phyloP scores from a whole-genome alignment of 164 flowering plant genomes.

The Magnolia kwangsiensis region DNA sequence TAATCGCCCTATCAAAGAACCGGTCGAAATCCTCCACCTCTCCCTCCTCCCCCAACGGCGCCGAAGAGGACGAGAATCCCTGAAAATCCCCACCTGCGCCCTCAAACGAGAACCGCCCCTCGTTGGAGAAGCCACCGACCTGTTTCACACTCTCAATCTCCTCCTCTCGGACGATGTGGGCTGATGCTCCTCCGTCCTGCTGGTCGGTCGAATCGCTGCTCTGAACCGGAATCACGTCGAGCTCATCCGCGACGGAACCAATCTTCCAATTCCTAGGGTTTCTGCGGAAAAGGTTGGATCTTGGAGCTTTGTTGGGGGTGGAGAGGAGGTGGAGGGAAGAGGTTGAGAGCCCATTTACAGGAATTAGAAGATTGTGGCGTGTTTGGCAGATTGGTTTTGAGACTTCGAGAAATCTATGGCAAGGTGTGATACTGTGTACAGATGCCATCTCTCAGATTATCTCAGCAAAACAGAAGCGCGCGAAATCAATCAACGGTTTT shows the following conservation, averaged over 20 bases:
- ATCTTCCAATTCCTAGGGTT: conserved; percentile 15
- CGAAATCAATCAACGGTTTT: too few relatives aligned
- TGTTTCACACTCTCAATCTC: conserved; percentile 22
- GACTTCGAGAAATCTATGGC: conserved; percentile 33
- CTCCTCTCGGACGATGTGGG: conserved; percentile 31
- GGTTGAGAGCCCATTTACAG: conserved; percentile 20
- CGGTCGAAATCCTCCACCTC: conserved; percentile 35
- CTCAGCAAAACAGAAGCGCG: not conserved
- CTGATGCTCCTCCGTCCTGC: conserved; percentile 42
- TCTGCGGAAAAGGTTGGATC: conserved; percentile 21
- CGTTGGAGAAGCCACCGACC: conserved; percentile 50
- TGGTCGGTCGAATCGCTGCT: conserved; percentile 52
- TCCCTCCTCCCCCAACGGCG: conserved; percentile 22
- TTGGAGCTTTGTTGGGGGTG: conserved; percentile 2
- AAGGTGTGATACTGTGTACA: conserved; percentile 27
- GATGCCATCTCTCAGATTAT: conserved; percentile 35
- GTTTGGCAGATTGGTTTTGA: conserved; percentile 14
- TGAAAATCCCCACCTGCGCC: not conserved
- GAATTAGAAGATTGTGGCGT: conserved; percentile 17
- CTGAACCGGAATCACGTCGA: conserved; percentile 67
- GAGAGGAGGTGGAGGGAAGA: conserved; percentile 12
- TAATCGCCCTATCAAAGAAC: conserved; percentile 66
- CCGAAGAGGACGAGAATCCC: conserved; percentile 16
- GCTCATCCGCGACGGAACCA: conserved; percentile 39
- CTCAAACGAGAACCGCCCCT: conserved; percentile 51